Evolutionary conservation across 805 yeast genomes (phyloP), one percentile per base, ranked within the genome.

Genomic region (Myxozyma neotropica): DNA sequence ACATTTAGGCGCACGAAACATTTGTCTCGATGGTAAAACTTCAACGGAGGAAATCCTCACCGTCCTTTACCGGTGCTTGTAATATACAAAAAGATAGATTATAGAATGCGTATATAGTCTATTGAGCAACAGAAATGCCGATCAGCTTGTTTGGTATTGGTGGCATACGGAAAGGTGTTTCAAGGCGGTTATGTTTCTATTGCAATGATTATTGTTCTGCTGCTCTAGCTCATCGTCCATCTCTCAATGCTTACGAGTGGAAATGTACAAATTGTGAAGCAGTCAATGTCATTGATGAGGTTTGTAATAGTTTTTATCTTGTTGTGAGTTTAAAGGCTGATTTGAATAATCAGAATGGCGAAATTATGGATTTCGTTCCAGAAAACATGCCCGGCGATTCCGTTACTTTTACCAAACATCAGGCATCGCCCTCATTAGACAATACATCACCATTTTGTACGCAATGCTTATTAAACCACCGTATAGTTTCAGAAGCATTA

Each of bases 251-350:
- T 3, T 45, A 39, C 24, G 59, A 45, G 19, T 61, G 65, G 65
- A 58, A 35, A 15, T 61, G 65, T 31, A 53, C 43, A 10, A 24
- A 29, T n/a, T 61, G 65, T 46, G 62, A 58, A 15, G 65, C 63
- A 4, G 8, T 51, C n/a, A 61, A 58, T 40, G 47, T 24, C 24
- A 43, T 61, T 6, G 63, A 61, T 31, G 40, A 58, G 53, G 65
- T 61, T 44, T 43, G 24, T 24, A 7, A 2, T 15, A n/a, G 7
- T 8, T 5, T 5, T 27, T 29, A 12, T 4, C 15, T 27, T 27
- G 3, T 4, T 45, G 38, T 7, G 3, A 21, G 12, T 36, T 5
- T 13, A 21, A 27, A 17, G 6, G 19, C 38, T 27, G 39, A 42
- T 49, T 39, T 24, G 26, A 10, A 3, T 26, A 24, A n/a, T 12